Conservation (phyloP, 1,139 yeast genomes). For the Suhomyces yuchorum region DNA sequence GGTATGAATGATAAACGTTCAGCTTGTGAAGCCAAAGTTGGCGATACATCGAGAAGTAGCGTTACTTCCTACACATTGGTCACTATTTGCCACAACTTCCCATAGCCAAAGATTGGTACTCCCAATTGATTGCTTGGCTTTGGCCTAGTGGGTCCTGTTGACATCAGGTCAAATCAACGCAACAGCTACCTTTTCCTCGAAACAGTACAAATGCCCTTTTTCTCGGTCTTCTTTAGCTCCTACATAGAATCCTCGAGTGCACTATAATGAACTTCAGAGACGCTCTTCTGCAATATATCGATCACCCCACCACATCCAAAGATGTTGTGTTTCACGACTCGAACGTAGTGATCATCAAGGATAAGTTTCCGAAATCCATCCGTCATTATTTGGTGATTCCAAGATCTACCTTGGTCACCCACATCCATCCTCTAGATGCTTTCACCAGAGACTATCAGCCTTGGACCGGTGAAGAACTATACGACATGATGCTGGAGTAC, state of each 20-base stretch:
- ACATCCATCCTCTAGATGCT: slow-evolving; percentile 55
- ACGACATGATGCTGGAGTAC: slow-evolving; percentile 34
- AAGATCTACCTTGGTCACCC: slow-evolving; percentile 41
- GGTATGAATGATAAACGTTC: slow-evolving; percentile 5
- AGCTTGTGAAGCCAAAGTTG: neutral
- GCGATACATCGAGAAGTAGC: neutral
- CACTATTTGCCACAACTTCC: no score
- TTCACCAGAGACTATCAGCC: slow-evolving; percentile 34
- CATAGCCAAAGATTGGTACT: no score
- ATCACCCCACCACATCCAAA: slow-evolving; percentile 27
- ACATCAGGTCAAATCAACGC: no score
- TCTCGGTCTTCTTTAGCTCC: neutral
- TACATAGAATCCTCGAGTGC: slow-evolving; percentile 2
- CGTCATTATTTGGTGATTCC: slow-evolving; percentile 68
- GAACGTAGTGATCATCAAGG: slow-evolving; percentile 59
- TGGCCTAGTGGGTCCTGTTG: no score
- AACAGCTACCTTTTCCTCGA: no score
- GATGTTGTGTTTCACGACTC: slow-evolving; percentile 45
- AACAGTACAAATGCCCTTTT: no score
- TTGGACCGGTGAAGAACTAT: slow-evolving; percentile 26
- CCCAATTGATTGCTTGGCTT: no score
- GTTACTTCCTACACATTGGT: no score
- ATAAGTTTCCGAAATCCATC: slow-evolving; percentile 63
- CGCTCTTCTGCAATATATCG: slow-evolving; percentile 39
- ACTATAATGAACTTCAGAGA: slow-evolving; percentile 34